These are phyloP conservation scores for Bremia lactucae DNA, from an alignment of 352 stramenopile species.

Conservation along the genomic window DNA sequence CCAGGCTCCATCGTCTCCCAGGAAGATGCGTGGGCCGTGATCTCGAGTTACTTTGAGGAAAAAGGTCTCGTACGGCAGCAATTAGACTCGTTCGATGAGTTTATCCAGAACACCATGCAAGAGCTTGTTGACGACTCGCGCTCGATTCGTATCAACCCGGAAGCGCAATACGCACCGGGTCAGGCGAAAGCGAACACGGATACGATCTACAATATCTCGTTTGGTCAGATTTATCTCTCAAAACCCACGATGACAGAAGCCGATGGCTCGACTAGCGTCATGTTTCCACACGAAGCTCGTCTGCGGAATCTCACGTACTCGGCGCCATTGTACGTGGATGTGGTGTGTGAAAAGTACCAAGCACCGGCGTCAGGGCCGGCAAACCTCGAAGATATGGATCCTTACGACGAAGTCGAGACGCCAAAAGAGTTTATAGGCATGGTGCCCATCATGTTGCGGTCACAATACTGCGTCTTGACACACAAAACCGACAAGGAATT, in stretches of 20 bases:
- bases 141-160: conserved; percentile 93
- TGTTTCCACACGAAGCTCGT: conserved; percentile 98
- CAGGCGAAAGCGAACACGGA: conserved; percentile 88
- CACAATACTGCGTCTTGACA: conserved; percentile 92
- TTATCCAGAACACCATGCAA: conserved; percentile 99
- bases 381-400: conserved; percentile 81
- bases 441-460: conserved; percentile 97
- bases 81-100: conserved; percentile 99
- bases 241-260: conserved; percentile 96
- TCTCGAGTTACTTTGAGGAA: conserved; percentile 98
- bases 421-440: conserved; percentile 95
- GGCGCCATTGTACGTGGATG: conserved; percentile 97
- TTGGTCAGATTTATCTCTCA: conserved; percentile 97
- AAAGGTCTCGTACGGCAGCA: conserved; percentile 99
- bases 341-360: conserved; percentile 90
- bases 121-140: conserved; percentile 97
- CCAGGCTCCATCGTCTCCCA: conserved; percentile 88
- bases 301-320: conserved; percentile 98
- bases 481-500: conserved; percentile 90
- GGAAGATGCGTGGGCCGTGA: conserved; percentile 98
- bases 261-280: conserved; percentile 94
- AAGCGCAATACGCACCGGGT: conserved; percentile 93
- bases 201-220: conserved; percentile 93
- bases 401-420: conserved; percentile 80
- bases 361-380: conserved; percentile 43